Base-by-base conservation (phyloP, 2,329 filamentous ascomycete species). In the Purpureocillium takamizusanense region DNA sequence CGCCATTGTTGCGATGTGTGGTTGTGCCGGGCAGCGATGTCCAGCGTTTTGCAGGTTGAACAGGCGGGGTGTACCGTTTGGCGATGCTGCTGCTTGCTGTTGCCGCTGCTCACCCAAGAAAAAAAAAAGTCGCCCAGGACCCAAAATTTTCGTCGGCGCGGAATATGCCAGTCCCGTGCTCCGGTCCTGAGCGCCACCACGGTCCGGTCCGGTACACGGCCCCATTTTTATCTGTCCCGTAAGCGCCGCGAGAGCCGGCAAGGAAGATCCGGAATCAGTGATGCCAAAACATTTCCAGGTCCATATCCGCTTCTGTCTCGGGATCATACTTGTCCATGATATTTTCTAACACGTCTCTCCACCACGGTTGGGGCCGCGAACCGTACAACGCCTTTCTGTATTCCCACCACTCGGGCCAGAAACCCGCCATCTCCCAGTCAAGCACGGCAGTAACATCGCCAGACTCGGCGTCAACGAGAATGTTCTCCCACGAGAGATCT, bases 401-500 rank as follows among this genome's bases (percentile, higher is more conserved):
- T 21, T 47, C 45, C 45, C 45, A 49, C 45, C 47, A 49, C 25
- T 46, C 47, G 1, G 47, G 47, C 47, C 47, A 49, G 21, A 45
- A 46, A 7, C 47, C 47, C 7, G 44, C 46, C 41, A 48, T 46
- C 30, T 50, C 72, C 77, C 76, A 81, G 48, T 81, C 78, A 0
- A 81, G 61, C 3, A 81, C 40, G 2, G 75, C 77, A 0, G 46
- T 58, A 7, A 81, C 49, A 7, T 47, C 36, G 40, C 68, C 70
- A 0, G 61, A 63, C 1, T 53, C 37, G 1, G 54, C 46, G 37
- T 60, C 51, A 12, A 61, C 45, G 9, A 60, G 42, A 15, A 62
- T 58, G 33, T 60, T 61, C 6, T 51, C 46, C 11, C 52, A 47
- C 23, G 55, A 57, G 7, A 61, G 47, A 37, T 60, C 55, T 4